Evolutionary conservation across 1,284 basidiomycete genomes (phyloP).

Genomic region (Fomitopsis betulina): DNA sequence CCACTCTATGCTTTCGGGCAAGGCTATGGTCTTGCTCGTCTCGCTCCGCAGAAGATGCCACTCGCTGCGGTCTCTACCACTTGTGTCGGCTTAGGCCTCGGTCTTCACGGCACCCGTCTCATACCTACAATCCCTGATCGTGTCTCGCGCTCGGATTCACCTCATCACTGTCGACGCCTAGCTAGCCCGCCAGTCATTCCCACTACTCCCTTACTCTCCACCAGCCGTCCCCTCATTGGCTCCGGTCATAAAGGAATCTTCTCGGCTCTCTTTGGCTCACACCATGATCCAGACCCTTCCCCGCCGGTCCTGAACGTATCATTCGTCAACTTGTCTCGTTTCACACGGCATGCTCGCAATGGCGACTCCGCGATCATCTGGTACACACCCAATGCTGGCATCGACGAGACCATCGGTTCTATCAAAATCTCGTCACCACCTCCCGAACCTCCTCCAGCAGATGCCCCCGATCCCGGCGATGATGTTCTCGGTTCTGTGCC

Average conservation of each 20-base stretch:
- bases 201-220: no score
- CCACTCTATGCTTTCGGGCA: conserved; percentile 28
- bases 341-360: neutral
- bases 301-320: no score
- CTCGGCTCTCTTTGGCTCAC: no score
- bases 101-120: neutral
- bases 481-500: no score
- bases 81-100: conserved; percentile 10
- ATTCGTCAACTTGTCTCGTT: no score
- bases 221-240: no score
- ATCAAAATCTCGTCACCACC: neutral
- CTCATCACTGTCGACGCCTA: no score
- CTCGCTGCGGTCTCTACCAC: neutral
- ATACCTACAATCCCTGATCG: neutral
- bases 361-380: neutral
- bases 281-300: no score
- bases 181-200: no score
- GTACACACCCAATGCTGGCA: neutral
- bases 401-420: neutral
- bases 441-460: conserved; percentile 1
- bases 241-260: no score
- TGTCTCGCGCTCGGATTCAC: neutral
- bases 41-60: conserved; percentile 8
- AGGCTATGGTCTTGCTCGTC: no score
- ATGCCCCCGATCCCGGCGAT: no score